A percentile compares a stretch with the other conserved stretches of the same genome.
phyloP scores from a whole-genome alignment of 805 yeast genomes.

The Tanozyma kutaoensis region DNA sequence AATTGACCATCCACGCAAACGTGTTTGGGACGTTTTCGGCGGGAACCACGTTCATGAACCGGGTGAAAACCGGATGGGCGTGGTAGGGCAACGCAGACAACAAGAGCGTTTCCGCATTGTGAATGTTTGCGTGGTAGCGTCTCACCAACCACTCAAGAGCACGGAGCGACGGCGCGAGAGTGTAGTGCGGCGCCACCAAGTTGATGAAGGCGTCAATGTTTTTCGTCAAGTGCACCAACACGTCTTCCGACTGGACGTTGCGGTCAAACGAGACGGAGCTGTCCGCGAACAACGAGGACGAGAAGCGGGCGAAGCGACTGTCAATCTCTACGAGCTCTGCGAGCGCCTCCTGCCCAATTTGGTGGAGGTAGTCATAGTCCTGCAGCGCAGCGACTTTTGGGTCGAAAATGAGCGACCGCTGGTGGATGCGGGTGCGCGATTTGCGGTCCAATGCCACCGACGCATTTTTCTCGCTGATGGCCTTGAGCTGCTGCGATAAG shows the following conservation, averaged over 20 bases:
- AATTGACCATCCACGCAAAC: conserved; percentile 57
- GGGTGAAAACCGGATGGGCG: conserved; percentile 56
- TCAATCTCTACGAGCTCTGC: conserved; percentile 62
- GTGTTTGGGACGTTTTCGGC: conserved; percentile 54
- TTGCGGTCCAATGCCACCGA: conserved; percentile 79
- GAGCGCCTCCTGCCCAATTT: conserved; percentile 62
- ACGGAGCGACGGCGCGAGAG: conserved; percentile 59
- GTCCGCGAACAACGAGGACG: conserved; percentile 66
- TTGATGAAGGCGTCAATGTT: conserved; percentile 67
- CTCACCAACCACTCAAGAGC: conserved; percentile 94
- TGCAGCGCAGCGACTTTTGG: conserved; percentile 86
- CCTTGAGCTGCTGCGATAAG: conserved; percentile 72
- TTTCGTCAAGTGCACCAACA: conserved; percentile 55
- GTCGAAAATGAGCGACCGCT: conserved; percentile 78
- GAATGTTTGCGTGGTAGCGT: conserved; percentile 73
- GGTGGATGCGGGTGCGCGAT: conserved; percentile 72
- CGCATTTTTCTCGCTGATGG: conserved; percentile 48
- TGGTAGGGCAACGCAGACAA: conserved; percentile 74
- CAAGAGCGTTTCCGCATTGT: conserved; percentile 61
- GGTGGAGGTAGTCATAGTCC: conserved; percentile 73
- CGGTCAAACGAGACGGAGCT: conserved; percentile 73
- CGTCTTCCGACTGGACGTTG: conserved; percentile 67
- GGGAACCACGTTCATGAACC: conserved; percentile 61
- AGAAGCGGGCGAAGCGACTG: conserved; percentile 59
- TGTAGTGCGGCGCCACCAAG: conserved; percentile 65